Evolutionary conservation across 2,329 filamentous ascomycete species (phyloP), one percentile per base, ranked within the genome.

Genomic region (Trichoderma sp.): DNA sequence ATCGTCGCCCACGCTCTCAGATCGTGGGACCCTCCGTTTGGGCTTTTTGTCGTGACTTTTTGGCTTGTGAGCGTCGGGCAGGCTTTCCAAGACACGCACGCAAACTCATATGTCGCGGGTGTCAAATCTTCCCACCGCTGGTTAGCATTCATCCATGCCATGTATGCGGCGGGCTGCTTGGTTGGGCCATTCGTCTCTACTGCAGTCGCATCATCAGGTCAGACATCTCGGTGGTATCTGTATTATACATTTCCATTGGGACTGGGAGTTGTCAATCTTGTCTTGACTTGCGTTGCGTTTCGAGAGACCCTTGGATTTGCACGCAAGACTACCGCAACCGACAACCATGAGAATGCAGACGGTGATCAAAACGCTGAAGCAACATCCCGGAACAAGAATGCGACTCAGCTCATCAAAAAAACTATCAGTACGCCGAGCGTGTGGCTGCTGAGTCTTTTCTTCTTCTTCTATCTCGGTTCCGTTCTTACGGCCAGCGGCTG

Each of bases 81-180:
- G 75, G 89, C 86, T 0, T 89, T 86, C 68, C 87, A 91, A 70
- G 89, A 91, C 71, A 85, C 88, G 0, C 87, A 89, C 27, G 84
- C 85, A 1, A 91, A 91, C 69, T 87, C 87, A 0, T 91, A 87
- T 69, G 87, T 89, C 0, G 82, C 85, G 0, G 80, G 82, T 0
- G 76, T 84, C 0, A 81, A 82, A 11, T 62, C 62, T 0, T 84
- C 87, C 0, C 87, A 91, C 73, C 79, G 87, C 5, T 90, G 87
- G 85, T 79, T 91, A 0, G 86, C 87, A 0, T 86, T 90, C 66
- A 88, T 91, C 19, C 89, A 91, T 71, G 88, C 87, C 10, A 88
- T 87, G 82, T 91, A 88, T 72, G 81, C 81, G 73, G 82, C 84
- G 0, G 88, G 88, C 0, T 85, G 85, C 58, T 80, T 90, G 2